Evolutionary conservation across 1,284 basidiomycete species (phyloP), one percentile per base, ranked within the genome.

Genomic region (Leccinum angustisporum): DNA sequence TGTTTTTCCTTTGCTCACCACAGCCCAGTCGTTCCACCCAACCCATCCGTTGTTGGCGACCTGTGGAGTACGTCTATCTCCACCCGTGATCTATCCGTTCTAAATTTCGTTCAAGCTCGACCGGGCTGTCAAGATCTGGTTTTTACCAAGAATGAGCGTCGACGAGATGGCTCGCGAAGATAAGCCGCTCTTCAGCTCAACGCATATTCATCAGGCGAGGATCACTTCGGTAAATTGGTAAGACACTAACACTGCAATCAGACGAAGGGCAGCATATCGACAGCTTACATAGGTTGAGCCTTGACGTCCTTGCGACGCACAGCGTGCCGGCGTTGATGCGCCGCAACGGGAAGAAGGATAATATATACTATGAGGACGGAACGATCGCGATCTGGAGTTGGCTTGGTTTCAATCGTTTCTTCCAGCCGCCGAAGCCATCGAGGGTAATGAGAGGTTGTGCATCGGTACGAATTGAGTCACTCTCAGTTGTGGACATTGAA

Each of bases 51-150:
- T 91, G 16, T 79, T 92, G 61, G 89, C 89, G 14, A 92, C 90
- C 9, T 87, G 88, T 67, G 90, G 90, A 8, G 90, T 91, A 72
- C 63, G 83, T 74, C 54, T 51, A 56, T 40, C 27, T 18, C 27
- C 58, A 38, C 43, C 25, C 56, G 16, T 33, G 36, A 43, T 60
- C 38, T 56, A 59, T 46, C 25, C 31, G 31, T n/a, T 65, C 57
- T 68, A 53, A 62, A 13, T 27, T 40, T 31, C 1, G 10, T 61
- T 43, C 55, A 60, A 92, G 90, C 78, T 90, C 66, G 90, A 92
- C 65, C 83, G 87, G 64, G 76, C 80, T 2, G 82, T 90, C 21
- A 91, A 91, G 72, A 88, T 92, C 9, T 92, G 90, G 90, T 76
- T 75, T 74, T 65, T 82, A 67, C 73, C 80, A 62, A 27, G 72